These are phyloP conservation scores for Septoria petroselini DNA, from an alignment of 2,329 filamentous ascomycete genomes.

Conservation along the genomic window DNA sequence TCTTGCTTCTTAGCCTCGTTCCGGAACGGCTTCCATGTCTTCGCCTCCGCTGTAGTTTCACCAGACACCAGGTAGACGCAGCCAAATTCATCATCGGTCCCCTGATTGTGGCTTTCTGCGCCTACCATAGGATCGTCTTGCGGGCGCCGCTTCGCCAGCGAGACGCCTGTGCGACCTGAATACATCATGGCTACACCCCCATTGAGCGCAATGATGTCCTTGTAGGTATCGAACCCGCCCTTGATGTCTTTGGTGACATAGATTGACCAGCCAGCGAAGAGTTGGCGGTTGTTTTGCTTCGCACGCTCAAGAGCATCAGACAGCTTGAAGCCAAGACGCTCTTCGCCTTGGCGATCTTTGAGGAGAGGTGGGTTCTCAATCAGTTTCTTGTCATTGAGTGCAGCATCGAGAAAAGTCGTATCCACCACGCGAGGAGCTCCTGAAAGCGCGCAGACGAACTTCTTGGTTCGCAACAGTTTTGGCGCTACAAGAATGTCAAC, in stretches of 20 bases:
- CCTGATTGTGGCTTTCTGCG: constrained; percentile 47
- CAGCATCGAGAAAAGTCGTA: constrained; percentile 73
- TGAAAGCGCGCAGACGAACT: constrained; percentile 86
- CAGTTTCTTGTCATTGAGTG: constrained; percentile 63
- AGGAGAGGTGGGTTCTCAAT: constrained; percentile 63
- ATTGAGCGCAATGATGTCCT: constrained; percentile 81
- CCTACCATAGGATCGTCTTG: constrained; percentile 60
- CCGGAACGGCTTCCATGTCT: constrained; percentile 75
- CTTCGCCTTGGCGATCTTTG: constrained; percentile 69
- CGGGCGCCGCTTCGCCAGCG: constrained; percentile 45
- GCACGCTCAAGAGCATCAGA: constrained; percentile 67
- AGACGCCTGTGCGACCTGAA: constrained; percentile 62
- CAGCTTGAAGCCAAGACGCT: constrained; percentile 66
- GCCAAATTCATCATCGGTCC: constrained; percentile 57
- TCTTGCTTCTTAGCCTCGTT: constrained; percentile 74
- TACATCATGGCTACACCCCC: constrained; percentile 79
- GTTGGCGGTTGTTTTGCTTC: constrained; percentile 68
- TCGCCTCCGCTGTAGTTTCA: constrained; percentile 62
- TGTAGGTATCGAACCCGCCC: constrained; percentile 80
- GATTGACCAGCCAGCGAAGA: constrained; percentile 72
- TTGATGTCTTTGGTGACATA: constrained; percentile 79
- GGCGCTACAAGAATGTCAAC: constrained; percentile 89
- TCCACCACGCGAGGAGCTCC: constrained; percentile 74
- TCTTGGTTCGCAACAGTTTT: constrained; percentile 80
- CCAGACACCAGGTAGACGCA: constrained; percentile 77